Conservation (phyloP, 2,329 filamentous ascomycete species). For the Cadophora sp. region DNA sequence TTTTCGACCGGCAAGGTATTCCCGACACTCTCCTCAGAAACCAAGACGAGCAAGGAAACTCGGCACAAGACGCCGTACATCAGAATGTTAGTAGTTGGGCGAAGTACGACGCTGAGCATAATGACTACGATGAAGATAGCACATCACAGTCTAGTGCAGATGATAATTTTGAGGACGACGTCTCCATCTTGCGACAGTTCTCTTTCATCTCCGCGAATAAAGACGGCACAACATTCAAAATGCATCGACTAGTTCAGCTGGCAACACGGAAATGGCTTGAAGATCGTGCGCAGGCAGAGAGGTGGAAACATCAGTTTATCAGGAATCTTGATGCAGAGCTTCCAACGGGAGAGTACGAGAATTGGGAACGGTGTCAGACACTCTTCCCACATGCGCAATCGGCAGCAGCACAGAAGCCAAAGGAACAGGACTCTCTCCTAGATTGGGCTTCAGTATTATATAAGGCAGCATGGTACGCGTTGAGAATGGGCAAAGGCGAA, state of each 20-base stretch:
- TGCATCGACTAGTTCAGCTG: constrained; percentile 11
- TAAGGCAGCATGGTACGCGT: constrained; percentile 32
- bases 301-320: constrained; percentile 45
- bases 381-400: constrained; percentile 36
- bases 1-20: neutral
- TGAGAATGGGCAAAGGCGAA: constrained; percentile 22
- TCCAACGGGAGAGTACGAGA: constrained; percentile 34
- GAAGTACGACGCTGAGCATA: too few species aligned
- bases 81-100: too few species aligned
- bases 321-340: constrained; percentile 37
- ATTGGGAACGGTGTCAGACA: constrained; percentile 33
- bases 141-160: too few species aligned
- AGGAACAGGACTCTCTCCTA: constrained; percentile 23
- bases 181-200: constrained; percentile 46
- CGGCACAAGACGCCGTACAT: too few species aligned
- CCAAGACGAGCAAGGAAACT: constrained; percentile 31
- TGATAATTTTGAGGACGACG: constrained; percentile 45
- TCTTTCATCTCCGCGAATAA: constrained; percentile 43
- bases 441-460: constrained; percentile 34
- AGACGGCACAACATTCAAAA: constrained; percentile 24
- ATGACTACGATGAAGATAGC: too few species aligned
- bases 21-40: neutral
- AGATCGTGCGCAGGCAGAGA: constrained; percentile 41
- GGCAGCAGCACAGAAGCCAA: constrained; percentile 28
- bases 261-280: constrained; percentile 30